Base-by-base conservation (phyloP, 768 basidiomycete species). In the Butyriboletus loyo region DNA sequence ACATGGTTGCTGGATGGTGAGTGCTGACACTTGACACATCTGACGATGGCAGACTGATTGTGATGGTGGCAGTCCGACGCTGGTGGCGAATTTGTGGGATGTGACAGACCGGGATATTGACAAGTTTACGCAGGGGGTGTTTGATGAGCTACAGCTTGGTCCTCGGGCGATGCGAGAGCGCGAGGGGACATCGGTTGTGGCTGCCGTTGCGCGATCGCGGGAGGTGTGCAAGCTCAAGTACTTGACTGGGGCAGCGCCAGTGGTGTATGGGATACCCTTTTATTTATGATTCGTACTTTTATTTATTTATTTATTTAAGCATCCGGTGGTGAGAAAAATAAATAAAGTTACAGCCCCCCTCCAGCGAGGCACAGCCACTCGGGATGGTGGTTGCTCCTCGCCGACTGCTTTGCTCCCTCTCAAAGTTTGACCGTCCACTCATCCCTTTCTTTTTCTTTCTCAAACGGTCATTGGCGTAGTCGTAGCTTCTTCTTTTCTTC, bases 91-190 rank as follows among this genome's bases (percentile, higher is more conserved):
- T 63, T 74, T 98, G 5, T 99, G 97, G 97, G 97, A 98, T 63
- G 97, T 98, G 8, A 98, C 96, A 0, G 97, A 99, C 74, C 82
- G 86, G 41, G 97, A 99, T 65, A 96, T 98, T 61, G 96, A 99
- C 75, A 89, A 89, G 59, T 84, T 97, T 57, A 87, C 94, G 2
- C 83, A 87, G 55, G 75, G 85, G 1, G 93, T 97, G 15, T 87
- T 97, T 60, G 84, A 86, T 57, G 80, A 83, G 58, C 68, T 96
- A 25, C 73, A 74, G 2, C 73, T 98, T 38, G 70, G 74, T 0
- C 55, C 69, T 7, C 62, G 60, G 5, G 56, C 56, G 11, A 66
- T 72, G 13, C 47, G 36, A 2, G 44, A 28, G 22, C n/a, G 19
- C 7, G 45, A 35, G 37, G 30, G 62, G 55, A 73, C 62, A 50